Conservation (phyloP, 2,329 filamentous ascomycete genomes). For the Botrytis byssoidea region DNA sequence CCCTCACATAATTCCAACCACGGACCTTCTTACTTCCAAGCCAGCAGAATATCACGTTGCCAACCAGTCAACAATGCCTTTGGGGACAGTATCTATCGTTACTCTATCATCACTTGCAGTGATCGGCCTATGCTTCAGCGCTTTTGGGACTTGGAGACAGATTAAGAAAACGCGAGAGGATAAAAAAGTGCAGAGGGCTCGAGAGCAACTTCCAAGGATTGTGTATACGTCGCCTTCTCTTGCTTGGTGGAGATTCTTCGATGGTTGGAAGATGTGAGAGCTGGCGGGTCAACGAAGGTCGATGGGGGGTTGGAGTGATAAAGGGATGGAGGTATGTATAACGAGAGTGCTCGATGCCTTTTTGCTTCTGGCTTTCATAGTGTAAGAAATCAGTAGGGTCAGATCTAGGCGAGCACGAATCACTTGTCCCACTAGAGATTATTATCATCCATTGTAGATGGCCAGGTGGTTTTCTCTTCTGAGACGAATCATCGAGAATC, state of each 20-base stretch:
- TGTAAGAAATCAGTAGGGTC: not conserved
- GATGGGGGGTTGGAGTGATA: not conserved
- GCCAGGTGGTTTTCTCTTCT: too few species aligned
- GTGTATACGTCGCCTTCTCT: not conserved
- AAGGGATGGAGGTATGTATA: not conserved
- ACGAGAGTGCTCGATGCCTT: not conserved
- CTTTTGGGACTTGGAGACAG: not conserved
- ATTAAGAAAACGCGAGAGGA: not conserved
- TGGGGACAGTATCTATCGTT: not conserved
- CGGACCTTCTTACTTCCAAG: not conserved
- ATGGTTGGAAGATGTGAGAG: not conserved
- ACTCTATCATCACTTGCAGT: not conserved
- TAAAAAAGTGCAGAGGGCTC: not conserved
- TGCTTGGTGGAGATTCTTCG: not conserved
- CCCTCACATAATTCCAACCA: not conserved
- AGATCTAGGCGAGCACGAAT: too few species aligned
- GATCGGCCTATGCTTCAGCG: not conserved
- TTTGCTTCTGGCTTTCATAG: not conserved
- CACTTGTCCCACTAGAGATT: too few species aligned
- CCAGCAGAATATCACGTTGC: not conserved
- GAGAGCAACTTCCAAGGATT: not conserved
- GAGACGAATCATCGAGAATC: too few species aligned
- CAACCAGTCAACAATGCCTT: not conserved
- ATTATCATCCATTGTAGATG: too few species aligned
- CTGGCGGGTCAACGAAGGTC: too few species aligned